phyloP scores from a whole-genome alignment of 2,329 filamentous ascomycete genomes.

The Aspergillus japonicus region DNA sequence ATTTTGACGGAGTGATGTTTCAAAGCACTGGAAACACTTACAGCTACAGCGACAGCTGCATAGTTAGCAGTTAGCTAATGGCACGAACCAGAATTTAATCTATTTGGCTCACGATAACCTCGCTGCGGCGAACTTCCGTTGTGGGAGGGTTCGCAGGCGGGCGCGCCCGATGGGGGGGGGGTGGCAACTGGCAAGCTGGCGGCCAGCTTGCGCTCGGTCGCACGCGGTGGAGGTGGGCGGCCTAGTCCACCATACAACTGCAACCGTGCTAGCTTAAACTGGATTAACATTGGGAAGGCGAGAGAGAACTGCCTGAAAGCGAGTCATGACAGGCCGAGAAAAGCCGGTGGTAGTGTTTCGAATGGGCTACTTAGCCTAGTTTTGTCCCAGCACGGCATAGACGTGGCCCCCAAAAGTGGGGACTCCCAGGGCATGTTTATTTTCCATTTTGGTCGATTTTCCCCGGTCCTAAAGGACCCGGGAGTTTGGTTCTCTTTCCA shows the following conservation, averaged over 20 bases:
- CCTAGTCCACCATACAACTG: background rate
- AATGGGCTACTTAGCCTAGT: no score
- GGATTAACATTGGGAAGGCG: background rate
- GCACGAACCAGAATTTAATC: background rate
- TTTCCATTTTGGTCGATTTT: background rate
- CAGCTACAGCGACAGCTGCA: background rate
- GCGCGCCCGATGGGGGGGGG: background rate
- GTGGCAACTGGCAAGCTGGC: background rate
- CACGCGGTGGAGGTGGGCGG: background rate
- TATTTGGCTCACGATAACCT: background rate
- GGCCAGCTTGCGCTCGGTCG: background rate
- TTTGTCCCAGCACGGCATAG: no score
- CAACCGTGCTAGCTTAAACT: background rate
- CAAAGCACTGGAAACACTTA: background rate
- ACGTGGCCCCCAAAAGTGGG: no score
- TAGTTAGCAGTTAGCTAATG: background rate
- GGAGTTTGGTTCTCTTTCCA: background rate
- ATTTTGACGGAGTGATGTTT: background rate
- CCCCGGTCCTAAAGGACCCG: background rate
- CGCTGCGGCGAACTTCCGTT: background rate
- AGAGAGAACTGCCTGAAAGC: background rate
- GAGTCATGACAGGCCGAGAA: background rate
- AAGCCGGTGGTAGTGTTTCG: background rate
- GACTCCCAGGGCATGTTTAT: background rate
- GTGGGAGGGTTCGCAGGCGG: background rate